Base-by-base conservation (phyloP, 305 asterid genomes). In the Fraxinus sp. region DNA sequence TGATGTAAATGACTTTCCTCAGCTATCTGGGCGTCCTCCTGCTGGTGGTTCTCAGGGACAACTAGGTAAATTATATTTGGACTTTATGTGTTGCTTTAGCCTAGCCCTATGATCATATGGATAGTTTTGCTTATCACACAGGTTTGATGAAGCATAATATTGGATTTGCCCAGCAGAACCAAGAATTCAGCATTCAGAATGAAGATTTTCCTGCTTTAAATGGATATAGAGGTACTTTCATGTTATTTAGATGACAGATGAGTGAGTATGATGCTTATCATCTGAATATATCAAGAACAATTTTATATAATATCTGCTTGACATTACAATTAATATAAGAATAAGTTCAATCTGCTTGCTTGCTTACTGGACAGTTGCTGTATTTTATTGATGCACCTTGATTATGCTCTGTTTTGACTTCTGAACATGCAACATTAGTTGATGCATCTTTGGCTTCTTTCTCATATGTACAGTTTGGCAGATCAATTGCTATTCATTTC, bases 181-280 rank as follows among this genome's bases (percentile, higher is more conserved):
- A 91, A 87, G 97, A 93, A 86, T 93, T 93, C 90, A 92, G 98
- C 88, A 94, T 94, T 88, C 97, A 91, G 80, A 92, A 91, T 88
- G 95, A 91, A 90, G 98, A 91, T 88, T 92, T 94, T 82, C 97
- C 97, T 76, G 97, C 98, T 87, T 88, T 93, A 88, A 95, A 97
- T 10, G 97, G 95, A 84, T 94, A 89, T 85, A 91, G 91, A 94
- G 98, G 98, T 94, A 86, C 82, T 49, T 85, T 78, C 33, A 76
- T 80, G 66, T 87, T 85, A 20, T 72, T n/a, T 72, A 84, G 79
- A 79, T 68, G 18, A n/a, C 78, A 70, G 24, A 8, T 22, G 72
- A 18, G 72, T 64, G 59, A 14, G 20, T 14, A 49, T 46, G 57
- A 64, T 64, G 72, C 30, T 64, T 20, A 64, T 64, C 32, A 22